Evolutionary conservation across 2,329 filamentous ascomycete species (phyloP).

Genomic region (Paecilomyces sp.): DNA sequence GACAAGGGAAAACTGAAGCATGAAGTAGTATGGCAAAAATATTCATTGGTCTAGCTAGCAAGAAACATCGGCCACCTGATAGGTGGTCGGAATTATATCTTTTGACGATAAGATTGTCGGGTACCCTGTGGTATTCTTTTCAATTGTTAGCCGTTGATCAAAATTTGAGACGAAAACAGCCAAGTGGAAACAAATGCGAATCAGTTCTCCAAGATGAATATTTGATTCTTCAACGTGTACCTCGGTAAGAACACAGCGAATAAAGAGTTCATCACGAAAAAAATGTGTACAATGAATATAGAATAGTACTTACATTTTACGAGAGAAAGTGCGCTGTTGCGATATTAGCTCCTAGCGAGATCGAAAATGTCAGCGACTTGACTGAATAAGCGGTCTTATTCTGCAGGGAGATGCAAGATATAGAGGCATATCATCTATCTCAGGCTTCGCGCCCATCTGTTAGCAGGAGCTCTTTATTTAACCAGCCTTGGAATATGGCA

Average conservation of each 20-base stretch:
- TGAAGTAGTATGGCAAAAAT: not conserved
- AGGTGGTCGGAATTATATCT: not conserved
- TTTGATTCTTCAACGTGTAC: conserved; percentile 50
- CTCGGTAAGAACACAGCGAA: conserved; percentile 62
- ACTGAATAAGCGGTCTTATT: not conserved
- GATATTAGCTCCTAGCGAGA: not conserved
- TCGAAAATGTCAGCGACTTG: not conserved
- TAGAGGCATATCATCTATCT: conserved; percentile 32
- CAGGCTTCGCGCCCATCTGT: conserved; percentile 29
- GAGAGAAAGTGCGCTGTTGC: not conserved
- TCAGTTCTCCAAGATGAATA: conserved; percentile 63
- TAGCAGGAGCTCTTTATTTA: conserved; percentile 21
- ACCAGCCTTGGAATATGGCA: conserved; percentile 13
- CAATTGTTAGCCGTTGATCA: not conserved
- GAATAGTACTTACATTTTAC: conserved; percentile 2
- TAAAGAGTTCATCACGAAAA: conserved; percentile 52
- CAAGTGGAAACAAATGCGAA: conserved; percentile 3
- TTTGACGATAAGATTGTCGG: not conserved
- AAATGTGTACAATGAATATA: conserved; percentile 4
- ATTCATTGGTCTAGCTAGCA: not conserved
- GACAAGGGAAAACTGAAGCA: not conserved
- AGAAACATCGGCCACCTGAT: not conserved
- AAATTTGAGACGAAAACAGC: not conserved
- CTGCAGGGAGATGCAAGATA: conserved; percentile 5
- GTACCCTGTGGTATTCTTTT: not conserved